Conservation (phyloP, 371 early-diverging fungal genomes). For the Chytridium lagenaria region DNA sequence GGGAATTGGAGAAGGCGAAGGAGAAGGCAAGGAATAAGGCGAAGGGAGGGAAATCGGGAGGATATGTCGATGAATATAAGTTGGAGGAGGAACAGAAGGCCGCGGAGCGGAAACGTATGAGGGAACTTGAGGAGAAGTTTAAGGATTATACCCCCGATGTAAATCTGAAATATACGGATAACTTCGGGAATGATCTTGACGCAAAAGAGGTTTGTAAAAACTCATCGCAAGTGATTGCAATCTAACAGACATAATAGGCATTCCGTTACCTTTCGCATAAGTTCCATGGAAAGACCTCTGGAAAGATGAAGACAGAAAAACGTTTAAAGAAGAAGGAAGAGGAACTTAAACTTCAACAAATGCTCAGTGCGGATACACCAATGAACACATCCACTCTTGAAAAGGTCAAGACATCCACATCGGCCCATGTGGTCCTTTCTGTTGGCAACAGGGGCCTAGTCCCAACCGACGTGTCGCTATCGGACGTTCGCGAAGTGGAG, state of each 20-base stretch:
- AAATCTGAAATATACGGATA: conserved; percentile 89
- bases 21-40: conserved; percentile 58
- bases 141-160: conserved; percentile 90
- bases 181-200: conserved; percentile 77
- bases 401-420: conserved; percentile 71
- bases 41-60: conserved; percentile 38
- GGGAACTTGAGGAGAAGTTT: conserved; percentile 82
- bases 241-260: conserved; percentile 59
- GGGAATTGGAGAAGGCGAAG: conserved; percentile 58
- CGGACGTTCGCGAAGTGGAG: conserved; percentile 14
- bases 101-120: conserved; percentile 59
- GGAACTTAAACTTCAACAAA: conserved; percentile 75
- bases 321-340: conserved; percentile 80
- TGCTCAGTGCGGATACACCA: conserved; percentile 80
- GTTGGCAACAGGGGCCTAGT: conserved; percentile 71
- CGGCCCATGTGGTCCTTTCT: conserved; percentile 82
- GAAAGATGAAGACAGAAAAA: conserved; percentile 95
- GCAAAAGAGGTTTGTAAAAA: conserved; percentile 73
- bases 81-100: conserved; percentile 72
- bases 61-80: conserved; percentile 49
- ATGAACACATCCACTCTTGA: conserved; percentile 78
- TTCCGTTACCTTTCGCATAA: conserved; percentile 90
- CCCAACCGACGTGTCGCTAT: conserved; percentile 36
- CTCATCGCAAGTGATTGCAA: not conserved
- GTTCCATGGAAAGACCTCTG: conserved; percentile 93